Evolutionary conservation across 169 alveolate species (phyloP), one percentile per base, ranked within the genome.

Genomic region (Plasmodium coatneyi): DNA sequence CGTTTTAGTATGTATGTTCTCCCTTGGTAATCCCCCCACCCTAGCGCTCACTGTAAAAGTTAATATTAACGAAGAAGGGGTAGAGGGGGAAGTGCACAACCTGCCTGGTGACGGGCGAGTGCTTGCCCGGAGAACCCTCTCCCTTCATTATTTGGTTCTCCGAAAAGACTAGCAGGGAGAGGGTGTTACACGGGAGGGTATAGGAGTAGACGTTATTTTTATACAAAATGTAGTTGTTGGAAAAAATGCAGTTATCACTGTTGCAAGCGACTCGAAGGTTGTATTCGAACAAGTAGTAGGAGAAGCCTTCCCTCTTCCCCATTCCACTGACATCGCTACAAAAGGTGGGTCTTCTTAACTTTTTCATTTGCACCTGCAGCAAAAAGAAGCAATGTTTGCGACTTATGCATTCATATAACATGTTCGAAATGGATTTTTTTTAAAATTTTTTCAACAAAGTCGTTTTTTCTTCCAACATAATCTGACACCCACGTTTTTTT

Each of bases 361-460:
- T 60, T 84, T 72, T 84, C 93, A 84, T 84, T 52, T 74, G 84
- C 0, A 84, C 93, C 32, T 84, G 86, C 25, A 84, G 41, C 36
- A 84, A 5, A 36, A 84, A 84, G 0, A 84, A 36, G 43, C 93
- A 84, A 36, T 84, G 93, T 54, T 84, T 84, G 14, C 93, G 32
- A 84, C 93, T 84, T 74, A 84, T 84, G 25, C 93, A 84, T 32
- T 84, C 93, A 76, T 84, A 84, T 41, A 84, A 66, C 36, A 84
- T 74, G 25, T 76, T 84, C 6, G 93, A 84, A 6, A 84, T 84
- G 25, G 83, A 70, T 34, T 78, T 84, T 84, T 84, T 84, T 84
- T 41, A 84, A 78, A 52, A 84, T 84, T 76, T 84, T 46, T 84
- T 84, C 93, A 9, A 84, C 81, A 19, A 84, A 84, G 4, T 74